Conservation (phyloP, 768 basidiomycete genomes). For the Pleurotus giganteus region DNA sequence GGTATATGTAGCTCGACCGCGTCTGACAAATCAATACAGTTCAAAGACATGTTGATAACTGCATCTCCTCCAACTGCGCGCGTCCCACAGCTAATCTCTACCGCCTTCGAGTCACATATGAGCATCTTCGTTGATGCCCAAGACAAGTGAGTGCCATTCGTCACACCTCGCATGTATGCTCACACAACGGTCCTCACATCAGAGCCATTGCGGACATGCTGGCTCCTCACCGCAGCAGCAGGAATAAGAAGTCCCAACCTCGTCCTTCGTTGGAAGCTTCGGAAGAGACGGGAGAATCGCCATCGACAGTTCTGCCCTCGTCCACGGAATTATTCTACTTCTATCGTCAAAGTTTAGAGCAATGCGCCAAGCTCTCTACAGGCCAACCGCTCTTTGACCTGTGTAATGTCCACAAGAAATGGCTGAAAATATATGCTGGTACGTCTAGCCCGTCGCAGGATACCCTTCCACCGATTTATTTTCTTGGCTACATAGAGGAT, state of each 20-base stretch:
- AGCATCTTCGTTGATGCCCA: slow-evolving; percentile 94
- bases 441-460: slow-evolving; percentile 16
- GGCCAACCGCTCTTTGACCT: slow-evolving; percentile 83
- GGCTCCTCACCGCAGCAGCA: slow-evolving; percentile 65
- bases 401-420: slow-evolving; percentile 82
- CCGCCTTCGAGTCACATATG: slow-evolving; percentile 93
- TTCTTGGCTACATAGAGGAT: slow-evolving; percentile 58
- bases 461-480: slow-evolving; percentile 10
- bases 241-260: slow-evolving; percentile 38
- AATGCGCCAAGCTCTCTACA: slow-evolving; percentile 88
- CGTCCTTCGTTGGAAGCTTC: slow-evolving; percentile 68
- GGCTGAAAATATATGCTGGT: slow-evolving; percentile 94
- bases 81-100: slow-evolving; percentile 70
- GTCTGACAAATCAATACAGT: slow-evolving; percentile 32
- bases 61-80: slow-evolving; percentile 49
- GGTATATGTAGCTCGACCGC: not conserved
- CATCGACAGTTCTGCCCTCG: slow-evolving; percentile 78
- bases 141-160: slow-evolving; percentile 63
- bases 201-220: slow-evolving; percentile 93
- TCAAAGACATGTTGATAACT: slow-evolving; percentile 61
- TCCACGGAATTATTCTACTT: slow-evolving; percentile 98
- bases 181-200: not conserved
- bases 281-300: slow-evolving; percentile 34
- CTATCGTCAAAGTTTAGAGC: slow-evolving; percentile 92
- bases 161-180: not conserved